Conservation (phyloP, 2,329 filamentous ascomycete species). For the Helminthosporium solani region DNA sequence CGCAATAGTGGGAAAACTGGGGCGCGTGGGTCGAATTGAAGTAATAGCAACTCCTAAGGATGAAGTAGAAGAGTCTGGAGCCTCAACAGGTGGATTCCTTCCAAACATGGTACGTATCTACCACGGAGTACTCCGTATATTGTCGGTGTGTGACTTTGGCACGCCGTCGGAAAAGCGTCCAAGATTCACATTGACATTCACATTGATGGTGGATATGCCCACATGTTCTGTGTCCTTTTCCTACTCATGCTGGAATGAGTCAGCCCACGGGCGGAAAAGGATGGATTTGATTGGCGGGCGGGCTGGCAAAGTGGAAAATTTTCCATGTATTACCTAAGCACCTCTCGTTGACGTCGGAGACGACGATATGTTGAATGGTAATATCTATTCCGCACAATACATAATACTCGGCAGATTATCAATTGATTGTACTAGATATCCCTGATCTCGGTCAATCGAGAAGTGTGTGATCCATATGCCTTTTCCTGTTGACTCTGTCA, state of each 20-base stretch:
- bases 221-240: no score
- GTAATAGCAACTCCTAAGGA: slow-evolving; percentile 16
- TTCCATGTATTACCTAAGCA: slow-evolving; percentile 33
- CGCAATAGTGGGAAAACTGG: slow-evolving; percentile 9
- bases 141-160: slow-evolving; percentile 10
- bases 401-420: no score
- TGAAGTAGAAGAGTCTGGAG: slow-evolving; percentile 27
- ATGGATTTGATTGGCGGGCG: slow-evolving; percentile 16
- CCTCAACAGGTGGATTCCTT: slow-evolving; percentile 30
- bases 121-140: no score
- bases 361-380: background rate
- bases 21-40: slow-evolving; percentile 9
- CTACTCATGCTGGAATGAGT: slow-evolving; percentile 23
- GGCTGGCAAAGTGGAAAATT: slow-evolving; percentile 21
- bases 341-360: background rate
- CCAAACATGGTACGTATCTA: no score
- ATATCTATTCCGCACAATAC: no score
- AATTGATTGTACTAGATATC: no score
- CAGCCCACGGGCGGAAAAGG: slow-evolving; percentile 13
- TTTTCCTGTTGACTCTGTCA: no score
- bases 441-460: no score
- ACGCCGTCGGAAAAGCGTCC: slow-evolving; percentile 13
- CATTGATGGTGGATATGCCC: no score
- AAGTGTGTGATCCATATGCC: no score
- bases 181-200: no score